phyloP scores from a whole-genome alignment of 371 early-diverging fungal genomes.

The Mortierella sp. region DNA sequence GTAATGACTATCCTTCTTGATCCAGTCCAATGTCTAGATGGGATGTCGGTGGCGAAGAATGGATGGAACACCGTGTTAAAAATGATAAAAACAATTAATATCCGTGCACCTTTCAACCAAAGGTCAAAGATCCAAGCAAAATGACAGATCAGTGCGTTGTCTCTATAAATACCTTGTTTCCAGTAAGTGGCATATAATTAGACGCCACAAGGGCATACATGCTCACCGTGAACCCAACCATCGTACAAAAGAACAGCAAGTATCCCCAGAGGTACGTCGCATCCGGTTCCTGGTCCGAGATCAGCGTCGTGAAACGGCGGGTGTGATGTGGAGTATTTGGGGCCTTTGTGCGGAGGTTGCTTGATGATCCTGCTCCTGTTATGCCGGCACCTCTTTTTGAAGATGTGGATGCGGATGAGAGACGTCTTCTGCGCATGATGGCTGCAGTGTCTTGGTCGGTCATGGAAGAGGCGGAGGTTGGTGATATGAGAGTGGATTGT shows the following conservation, averaged over 20 bases:
- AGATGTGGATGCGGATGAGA: constrained; percentile 28
- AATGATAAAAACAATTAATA: neutral
- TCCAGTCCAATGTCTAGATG: constrained; percentile 74
- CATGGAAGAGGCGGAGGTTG: neutral
- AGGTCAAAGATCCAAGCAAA: neutral
- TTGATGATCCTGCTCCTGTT: constrained; percentile 15
- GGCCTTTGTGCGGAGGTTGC: constrained; percentile 28
- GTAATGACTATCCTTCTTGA: constrained; percentile 89
- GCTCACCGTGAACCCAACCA: constrained; percentile 69
- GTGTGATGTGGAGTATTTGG: constrained; percentile 62
- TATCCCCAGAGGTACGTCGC: constrained; percentile 82
- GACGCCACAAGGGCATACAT: constrained; percentile 81
- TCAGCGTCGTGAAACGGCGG: constrained; percentile 66
- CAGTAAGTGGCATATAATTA: constrained; percentile 80
- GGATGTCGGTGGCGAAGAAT: neutral
- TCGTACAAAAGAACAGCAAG: constrained; percentile 72
- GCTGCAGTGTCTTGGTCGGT: constrained; percentile 9
- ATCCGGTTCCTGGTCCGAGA: constrained; percentile 75
- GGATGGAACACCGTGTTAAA: neutral
- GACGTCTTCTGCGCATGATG: constrained; percentile 33
- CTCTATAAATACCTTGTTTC: constrained; percentile 63
- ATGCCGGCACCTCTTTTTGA: constrained; percentile 14
- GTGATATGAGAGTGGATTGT: neutral
- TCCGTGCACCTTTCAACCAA: neutral
- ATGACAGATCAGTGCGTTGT: neutral